Conservation (phyloP, 23 red algal species). For the Gracilaria gracilis region DNA sequence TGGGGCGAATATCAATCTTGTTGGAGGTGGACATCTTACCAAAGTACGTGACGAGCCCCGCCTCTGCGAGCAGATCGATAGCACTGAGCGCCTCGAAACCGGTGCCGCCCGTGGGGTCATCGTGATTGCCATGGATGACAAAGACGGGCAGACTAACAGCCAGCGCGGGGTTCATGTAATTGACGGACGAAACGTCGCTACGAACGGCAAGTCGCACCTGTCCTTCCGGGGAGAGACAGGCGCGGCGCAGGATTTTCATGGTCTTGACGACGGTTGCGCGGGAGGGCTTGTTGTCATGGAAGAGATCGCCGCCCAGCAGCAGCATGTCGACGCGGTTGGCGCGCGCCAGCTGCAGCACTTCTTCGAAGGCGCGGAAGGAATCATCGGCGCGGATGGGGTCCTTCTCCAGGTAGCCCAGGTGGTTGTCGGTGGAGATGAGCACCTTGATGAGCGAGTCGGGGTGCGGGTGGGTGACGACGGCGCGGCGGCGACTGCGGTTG, state of each 20-base stretch:
- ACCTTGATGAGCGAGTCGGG: conserved; percentile 80
- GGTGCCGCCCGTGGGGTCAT: conserved; percentile 85
- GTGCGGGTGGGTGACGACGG: background rate
- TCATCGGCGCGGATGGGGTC: conserved; percentile 90
- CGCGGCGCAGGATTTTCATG: conserved; percentile 63
- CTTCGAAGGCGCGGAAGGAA: conserved; percentile 93
- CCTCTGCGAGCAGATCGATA: conserved; percentile 75
- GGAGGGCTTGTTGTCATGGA: conserved; percentile 96
- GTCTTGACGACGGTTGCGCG: conserved; percentile 73
- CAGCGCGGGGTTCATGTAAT: conserved; percentile 81
- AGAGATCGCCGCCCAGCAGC: conserved; percentile 92
- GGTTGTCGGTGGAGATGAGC: conserved; percentile 95
- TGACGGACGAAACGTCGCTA: conserved; percentile 57
- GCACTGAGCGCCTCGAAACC: conserved; percentile 73
- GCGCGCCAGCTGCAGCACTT: conserved; percentile 80
- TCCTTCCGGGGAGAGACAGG: conserved; percentile 58
- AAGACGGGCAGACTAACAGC: conserved; percentile 89
- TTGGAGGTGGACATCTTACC: conserved; percentile 72
- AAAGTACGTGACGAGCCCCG: conserved; percentile 92
- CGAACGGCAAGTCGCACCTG: conserved; percentile 49
- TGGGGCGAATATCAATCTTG: conserved; percentile 69
- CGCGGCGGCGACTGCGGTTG: background rate
- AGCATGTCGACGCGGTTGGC: conserved; percentile 82
- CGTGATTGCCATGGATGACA: conserved; percentile 98
- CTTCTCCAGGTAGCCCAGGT: conserved; percentile 94